Conservation (phyloP, 2,329 filamentous ascomycete genomes). For the Colletotrichum sp. region DNA sequence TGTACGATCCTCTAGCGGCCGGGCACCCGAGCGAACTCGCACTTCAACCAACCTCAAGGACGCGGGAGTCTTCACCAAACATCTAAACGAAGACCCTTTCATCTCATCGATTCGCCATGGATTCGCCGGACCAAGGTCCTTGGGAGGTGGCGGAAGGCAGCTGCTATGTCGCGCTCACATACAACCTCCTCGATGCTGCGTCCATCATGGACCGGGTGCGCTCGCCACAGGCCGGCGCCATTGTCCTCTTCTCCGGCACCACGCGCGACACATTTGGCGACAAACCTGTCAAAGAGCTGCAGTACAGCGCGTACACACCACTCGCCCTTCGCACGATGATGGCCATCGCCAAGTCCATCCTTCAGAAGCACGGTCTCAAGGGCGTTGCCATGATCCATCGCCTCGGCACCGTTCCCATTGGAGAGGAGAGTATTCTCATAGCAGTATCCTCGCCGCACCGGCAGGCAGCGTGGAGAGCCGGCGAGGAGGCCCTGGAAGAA, state of each 20-base stretch:
- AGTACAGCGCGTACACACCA: conserved; percentile 76
- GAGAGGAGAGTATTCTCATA: conserved; percentile 92
- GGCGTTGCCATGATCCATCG: conserved; percentile 84
- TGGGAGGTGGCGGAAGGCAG: conserved; percentile 50
- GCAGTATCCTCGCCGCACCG: conserved; percentile 85
- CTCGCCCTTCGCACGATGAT: conserved; percentile 73
- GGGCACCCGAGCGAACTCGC: neutral
- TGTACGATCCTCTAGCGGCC: neutral
- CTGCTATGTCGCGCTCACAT: conserved; percentile 73
- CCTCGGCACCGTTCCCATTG: conserved; percentile 82
- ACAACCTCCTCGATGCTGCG: conserved; percentile 61
- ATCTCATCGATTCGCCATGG: neutral
- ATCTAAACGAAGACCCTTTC: neutral
- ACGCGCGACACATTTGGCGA: conserved; percentile 77
- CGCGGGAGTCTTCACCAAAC: neutral
- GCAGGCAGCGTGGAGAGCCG: conserved; percentile 83
- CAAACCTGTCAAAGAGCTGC: conserved; percentile 74
- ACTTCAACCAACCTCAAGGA: neutral
- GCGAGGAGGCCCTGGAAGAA: conserved; percentile 86
- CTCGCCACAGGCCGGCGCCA: conserved; percentile 74
- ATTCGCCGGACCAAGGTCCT: conserved; percentile 10
- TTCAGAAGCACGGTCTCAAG: conserved; percentile 65
- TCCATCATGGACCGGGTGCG: conserved; percentile 69
- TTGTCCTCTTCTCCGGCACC: conserved; percentile 78
- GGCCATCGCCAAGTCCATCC: conserved; percentile 62